Conservation (phyloP, 2,329 filamentous ascomycete genomes). For the Diaporthe capsici region DNA sequence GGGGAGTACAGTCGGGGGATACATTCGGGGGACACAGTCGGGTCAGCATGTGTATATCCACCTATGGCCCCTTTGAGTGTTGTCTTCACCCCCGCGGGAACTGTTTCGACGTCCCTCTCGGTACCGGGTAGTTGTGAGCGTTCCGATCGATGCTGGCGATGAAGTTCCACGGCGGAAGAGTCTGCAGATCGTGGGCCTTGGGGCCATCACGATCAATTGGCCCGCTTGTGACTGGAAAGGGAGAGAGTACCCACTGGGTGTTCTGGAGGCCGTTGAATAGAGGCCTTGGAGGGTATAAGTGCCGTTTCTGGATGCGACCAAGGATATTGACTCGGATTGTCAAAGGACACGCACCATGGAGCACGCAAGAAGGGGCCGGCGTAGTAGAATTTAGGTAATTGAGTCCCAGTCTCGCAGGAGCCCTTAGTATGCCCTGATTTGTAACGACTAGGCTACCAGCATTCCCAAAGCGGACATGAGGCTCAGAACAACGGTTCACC, state of each 20-base stretch:
- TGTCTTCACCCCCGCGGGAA: neutral
- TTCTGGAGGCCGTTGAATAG: neutral
- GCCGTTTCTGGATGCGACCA: neutral
- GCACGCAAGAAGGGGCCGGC: neutral
- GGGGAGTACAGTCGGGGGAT: neutral
- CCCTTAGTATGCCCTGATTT: neutral
- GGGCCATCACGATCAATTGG: neutral
- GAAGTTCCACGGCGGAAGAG: neutral
- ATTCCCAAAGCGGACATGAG: neutral
- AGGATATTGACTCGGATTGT: constrained; percentile 6
- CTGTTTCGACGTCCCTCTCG: neutral
- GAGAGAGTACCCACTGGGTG: neutral
- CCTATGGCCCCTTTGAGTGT: neutral
- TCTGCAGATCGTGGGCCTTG: neutral
- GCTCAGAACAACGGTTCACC: neutral
- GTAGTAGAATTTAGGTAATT: constrained; percentile 25
- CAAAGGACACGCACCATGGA: constrained; percentile 4
- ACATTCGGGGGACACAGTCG: neutral
- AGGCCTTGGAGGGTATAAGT: neutral
- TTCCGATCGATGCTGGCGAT: neutral
- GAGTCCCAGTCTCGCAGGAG: neutral
- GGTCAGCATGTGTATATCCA: neutral
- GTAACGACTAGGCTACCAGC: neutral
- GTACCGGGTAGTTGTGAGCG: neutral
- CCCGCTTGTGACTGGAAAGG: neutral